These are phyloP conservation scores for Colletotrichum lini DNA, from an alignment of 2,329 filamentous ascomycete species.

Conservation along the genomic window DNA sequence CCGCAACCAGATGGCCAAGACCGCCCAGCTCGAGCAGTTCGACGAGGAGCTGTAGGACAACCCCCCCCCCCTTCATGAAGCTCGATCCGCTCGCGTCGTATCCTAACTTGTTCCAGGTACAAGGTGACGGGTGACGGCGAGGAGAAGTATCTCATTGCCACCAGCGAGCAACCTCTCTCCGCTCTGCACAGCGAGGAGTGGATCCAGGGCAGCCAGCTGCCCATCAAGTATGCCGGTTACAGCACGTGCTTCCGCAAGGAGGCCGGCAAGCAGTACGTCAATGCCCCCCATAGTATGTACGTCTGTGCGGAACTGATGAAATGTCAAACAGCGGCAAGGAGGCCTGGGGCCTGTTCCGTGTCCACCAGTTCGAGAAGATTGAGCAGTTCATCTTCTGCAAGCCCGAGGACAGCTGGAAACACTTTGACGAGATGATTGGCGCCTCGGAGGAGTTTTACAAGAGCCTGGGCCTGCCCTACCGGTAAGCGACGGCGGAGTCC, in stretches of 20 bases:
- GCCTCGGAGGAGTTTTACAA: constrained; percentile 96
- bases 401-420: constrained; percentile 92
- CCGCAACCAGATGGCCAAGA: constrained; percentile 93
- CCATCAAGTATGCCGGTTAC: constrained; percentile 93
- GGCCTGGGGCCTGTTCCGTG: constrained; percentile 97
- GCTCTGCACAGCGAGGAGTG: constrained; percentile 95
- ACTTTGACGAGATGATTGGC: constrained; percentile 93
- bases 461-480: constrained; percentile 89
- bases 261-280: constrained; percentile 81
- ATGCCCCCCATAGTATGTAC: constrained; percentile 39
- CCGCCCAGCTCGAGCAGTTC: constrained; percentile 95
- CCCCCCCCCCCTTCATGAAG: background rate
- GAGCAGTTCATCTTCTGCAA: constrained; percentile 87
- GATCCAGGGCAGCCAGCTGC: constrained; percentile 86
- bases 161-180: constrained; percentile 90
- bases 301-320: background rate
- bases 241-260: constrained; percentile 97
- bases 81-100: background rate
- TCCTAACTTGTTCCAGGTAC: constrained; percentile 64
- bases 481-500: constrained; percentile 49
- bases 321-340: constrained; percentile 72
- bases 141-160: constrained; percentile 86
- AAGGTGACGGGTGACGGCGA: constrained; percentile 92
- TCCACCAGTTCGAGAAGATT: constrained; percentile 97
- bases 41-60: constrained; percentile 82